Evolutionary conservation across 2,329 filamentous ascomycete species (phyloP).

Genomic region (Sarocladium brachiariae): DNA sequence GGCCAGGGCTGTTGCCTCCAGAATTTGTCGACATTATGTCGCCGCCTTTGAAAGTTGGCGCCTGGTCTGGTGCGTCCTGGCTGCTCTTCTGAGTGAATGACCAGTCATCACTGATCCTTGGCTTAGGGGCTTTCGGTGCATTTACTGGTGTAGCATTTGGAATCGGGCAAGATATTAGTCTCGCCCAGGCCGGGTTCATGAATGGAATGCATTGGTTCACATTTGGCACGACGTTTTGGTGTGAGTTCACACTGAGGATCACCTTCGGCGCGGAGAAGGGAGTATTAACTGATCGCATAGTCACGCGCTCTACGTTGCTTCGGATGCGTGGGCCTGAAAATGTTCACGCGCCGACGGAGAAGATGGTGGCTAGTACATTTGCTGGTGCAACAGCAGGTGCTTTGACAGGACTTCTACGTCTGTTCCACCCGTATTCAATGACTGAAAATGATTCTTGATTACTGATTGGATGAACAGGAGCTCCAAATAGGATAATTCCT

Average conservation of each 20-base stretch:
- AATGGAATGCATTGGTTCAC: slow-evolving; percentile 76
- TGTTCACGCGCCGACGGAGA: slow-evolving; percentile 50
- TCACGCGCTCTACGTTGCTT: slow-evolving; percentile 24
- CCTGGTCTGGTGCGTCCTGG: slow-evolving; percentile 42
- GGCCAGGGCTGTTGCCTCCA: slow-evolving; percentile 32
- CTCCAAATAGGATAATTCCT: slow-evolving; percentile 45
- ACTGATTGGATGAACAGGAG: slow-evolving; percentile 31
- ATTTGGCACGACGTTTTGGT: slow-evolving; percentile 71
- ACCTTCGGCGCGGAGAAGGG: too few relatives aligned
- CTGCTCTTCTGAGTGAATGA: background rate
- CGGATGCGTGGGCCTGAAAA: slow-evolving; percentile 43
- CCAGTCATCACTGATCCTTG: background rate
- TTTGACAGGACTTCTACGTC: slow-evolving; percentile 49
- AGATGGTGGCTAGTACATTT: slow-evolving; percentile 59
- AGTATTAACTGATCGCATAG: too few relatives aligned
- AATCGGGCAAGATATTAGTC: slow-evolving; percentile 60
- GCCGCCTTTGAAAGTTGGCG: slow-evolving; percentile 52
- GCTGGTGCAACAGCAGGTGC: slow-evolving; percentile 65
- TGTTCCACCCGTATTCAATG: too few relatives aligned
- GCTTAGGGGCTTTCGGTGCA: slow-evolving; percentile 49
- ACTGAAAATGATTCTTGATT: too few relatives aligned
- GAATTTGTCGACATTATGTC: slow-evolving; percentile 38
- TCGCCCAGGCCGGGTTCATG: slow-evolving; percentile 63
- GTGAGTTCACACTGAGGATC: slow-evolving; percentile 39
- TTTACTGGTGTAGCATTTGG: slow-evolving; percentile 63